These are phyloP conservation scores for Nitzschia sp. DNA, from an alignment of 108 stramenopile genomes.

Conservation along the genomic window DNA sequence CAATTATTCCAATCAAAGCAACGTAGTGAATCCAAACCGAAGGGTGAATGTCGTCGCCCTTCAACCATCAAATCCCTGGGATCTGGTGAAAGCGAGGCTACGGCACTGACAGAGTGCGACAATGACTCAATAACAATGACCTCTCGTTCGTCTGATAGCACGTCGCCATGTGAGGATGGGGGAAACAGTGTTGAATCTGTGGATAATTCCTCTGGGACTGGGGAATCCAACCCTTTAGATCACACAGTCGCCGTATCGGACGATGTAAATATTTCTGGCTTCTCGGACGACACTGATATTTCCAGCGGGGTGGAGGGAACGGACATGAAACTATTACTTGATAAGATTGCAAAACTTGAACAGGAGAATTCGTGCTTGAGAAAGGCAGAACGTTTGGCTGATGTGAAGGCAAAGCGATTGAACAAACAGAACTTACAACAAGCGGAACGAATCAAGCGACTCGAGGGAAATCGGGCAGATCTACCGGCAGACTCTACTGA, in stretches of 20 bases:
- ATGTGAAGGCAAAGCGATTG: background rate
- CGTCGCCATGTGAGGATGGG: background rate
- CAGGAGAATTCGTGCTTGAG: conserved; percentile 16
- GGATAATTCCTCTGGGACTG: background rate
- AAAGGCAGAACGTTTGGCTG: background rate
- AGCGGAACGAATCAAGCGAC: background rate
- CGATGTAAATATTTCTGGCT: background rate
- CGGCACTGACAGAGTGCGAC: background rate
- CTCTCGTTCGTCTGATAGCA: background rate
- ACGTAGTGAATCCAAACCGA: background rate
- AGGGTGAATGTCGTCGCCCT: background rate
- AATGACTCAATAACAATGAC: background rate
- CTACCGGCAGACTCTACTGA: background rate
- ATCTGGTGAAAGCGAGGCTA: background rate
- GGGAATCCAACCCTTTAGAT: background rate
- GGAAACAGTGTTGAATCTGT: background rate
- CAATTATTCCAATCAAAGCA: background rate
- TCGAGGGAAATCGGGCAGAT: background rate
- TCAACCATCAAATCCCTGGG: background rate
- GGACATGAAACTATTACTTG: conserved; percentile 6
- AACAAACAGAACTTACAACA: background rate
- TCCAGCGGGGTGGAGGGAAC: background rate
- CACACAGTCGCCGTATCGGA: background rate
- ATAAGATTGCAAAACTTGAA: conserved; percentile 14
- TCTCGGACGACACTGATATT: background rate